Percentiles rank a stretch among this genome's conserved stretches.
phyloP scores from a whole-genome alignment of 1,284 basidiomycete genomes.

The Moesziomyces antarcticus region DNA sequence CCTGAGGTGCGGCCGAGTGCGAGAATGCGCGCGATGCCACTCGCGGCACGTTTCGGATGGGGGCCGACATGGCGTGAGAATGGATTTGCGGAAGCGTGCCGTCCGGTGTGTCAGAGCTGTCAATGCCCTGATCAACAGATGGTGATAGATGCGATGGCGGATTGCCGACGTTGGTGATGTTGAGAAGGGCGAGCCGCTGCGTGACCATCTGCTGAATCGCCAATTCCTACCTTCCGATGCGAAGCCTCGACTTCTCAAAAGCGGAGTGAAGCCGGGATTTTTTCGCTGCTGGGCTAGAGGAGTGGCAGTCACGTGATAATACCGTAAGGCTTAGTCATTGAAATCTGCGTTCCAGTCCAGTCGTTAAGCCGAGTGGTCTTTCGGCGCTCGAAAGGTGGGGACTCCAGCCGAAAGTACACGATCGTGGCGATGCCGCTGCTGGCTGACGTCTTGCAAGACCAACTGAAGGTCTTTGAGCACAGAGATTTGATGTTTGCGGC shows the following conservation, averaged over 20 bases:
- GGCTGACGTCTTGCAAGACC: too few relatives aligned
- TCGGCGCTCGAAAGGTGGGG: too few relatives aligned
- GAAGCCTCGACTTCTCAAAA: background rate
- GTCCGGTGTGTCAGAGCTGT: background rate
- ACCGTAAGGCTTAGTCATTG: background rate
- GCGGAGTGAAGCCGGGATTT: background rate
- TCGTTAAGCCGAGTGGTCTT: too few relatives aligned
- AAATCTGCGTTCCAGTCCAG: too few relatives aligned
- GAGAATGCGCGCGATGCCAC: conserved; percentile 31
- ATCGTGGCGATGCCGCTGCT: too few relatives aligned
- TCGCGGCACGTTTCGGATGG: conserved; percentile 37
- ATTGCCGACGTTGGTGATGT: background rate
- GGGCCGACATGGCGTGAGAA: conserved; percentile 43
- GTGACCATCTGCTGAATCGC: too few relatives aligned
- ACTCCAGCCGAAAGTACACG: too few relatives aligned
- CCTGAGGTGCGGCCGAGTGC: conserved; percentile 14
- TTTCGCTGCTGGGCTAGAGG: background rate
- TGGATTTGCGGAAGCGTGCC: too few relatives aligned
- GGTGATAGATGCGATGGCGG: background rate
- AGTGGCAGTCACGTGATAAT: background rate
- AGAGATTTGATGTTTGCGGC: too few relatives aligned
- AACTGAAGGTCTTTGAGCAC: too few relatives aligned
- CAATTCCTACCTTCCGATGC: background rate
- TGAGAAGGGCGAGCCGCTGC: background rate
- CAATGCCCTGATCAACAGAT: background rate